Percentiles rank a stretch among this genome's conserved stretches.
Conservation (phyloP, 1,139 yeast genomes). For the Suhomyces guaymorum region DNA sequence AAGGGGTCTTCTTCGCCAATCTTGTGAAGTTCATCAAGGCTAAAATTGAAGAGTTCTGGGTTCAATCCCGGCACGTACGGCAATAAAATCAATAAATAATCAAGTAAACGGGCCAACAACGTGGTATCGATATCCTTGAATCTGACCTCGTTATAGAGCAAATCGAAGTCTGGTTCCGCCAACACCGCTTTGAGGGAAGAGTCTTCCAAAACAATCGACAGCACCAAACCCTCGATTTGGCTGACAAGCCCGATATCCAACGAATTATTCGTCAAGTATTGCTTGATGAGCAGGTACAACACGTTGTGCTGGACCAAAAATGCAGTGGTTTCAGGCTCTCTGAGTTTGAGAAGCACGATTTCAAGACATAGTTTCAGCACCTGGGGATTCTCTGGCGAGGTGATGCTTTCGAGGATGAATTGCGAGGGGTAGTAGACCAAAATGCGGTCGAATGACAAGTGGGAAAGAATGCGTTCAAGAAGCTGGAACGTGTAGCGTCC, state of each 20-base stretch:
- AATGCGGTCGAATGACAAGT: slow-evolving; percentile 21
- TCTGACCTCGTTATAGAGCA: slow-evolving; percentile 10
- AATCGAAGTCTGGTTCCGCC: slow-evolving; percentile 9
- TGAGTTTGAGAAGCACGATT: slow-evolving; percentile 21
- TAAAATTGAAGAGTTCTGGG: slow-evolving; percentile 16
- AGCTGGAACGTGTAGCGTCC: slow-evolving; percentile 21
- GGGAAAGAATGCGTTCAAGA: slow-evolving; percentile 24
- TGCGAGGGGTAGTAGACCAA: slow-evolving; percentile 24
- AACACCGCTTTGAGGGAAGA: slow-evolving; percentile 13
- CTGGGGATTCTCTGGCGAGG: slow-evolving; percentile 7
- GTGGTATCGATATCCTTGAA: slow-evolving; percentile 10
- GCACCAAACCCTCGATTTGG: slow-evolving; percentile 23
- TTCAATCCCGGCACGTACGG: slow-evolving; percentile 16
- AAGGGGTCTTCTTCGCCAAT: slow-evolving; percentile 27
- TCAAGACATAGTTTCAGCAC: slow-evolving; percentile 20
- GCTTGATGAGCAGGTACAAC: slow-evolving; percentile 10
- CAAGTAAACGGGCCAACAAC: slow-evolving; percentile 27
- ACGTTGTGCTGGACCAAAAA: slow-evolving; percentile 19
- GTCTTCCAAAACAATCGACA: slow-evolving; percentile 6
- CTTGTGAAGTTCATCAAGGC: slow-evolving; percentile 15
- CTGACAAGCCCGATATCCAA: slow-evolving; percentile 18
- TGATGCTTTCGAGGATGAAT: slow-evolving; percentile 20
- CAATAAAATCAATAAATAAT: slow-evolving; percentile 20
- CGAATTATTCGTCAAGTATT: slow-evolving; percentile 12
- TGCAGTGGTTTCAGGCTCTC: slow-evolving; percentile 18